Conservation (phyloP, 306 rosid genomes). For the Vicia villosa region DNA sequence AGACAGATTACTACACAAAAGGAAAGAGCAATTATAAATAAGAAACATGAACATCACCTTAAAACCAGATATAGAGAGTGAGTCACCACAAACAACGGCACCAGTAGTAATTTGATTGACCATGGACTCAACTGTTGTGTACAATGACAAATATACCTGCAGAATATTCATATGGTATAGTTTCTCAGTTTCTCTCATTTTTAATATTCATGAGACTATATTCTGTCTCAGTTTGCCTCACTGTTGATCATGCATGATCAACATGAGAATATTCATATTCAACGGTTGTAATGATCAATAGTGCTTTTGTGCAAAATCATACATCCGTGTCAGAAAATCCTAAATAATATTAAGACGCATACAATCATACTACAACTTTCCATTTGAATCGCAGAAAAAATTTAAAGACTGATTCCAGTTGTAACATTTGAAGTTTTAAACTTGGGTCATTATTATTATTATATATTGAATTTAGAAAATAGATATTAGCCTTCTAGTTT, state of each 20-base stretch:
- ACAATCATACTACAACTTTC: conserved; percentile 1
- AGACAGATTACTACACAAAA: conserved; percentile 13
- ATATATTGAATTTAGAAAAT: conserved; percentile 29
- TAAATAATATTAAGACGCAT: conserved; percentile 5
- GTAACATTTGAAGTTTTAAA: conserved; percentile 1
- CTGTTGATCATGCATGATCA: not conserved
- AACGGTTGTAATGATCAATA: not conserved
- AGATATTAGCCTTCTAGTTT: not conserved
- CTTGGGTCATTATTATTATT: conserved; percentile 1
- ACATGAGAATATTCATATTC: not conserved
- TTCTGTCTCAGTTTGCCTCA: too few species aligned
- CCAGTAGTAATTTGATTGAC: conserved; percentile 68
- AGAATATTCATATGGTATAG: not conserved
- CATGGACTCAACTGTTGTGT: conserved; percentile 78
- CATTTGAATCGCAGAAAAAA: not conserved
- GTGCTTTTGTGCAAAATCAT: not conserved
- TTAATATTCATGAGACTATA: too few species aligned
- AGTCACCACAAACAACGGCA: conserved; percentile 63
- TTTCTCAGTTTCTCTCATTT: too few species aligned
- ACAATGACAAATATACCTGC: conserved; percentile 90
- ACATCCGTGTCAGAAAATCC: not conserved
- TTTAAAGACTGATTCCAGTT: not conserved
- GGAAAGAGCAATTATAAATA: conserved; percentile 9
- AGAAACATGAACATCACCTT: conserved; percentile 53
- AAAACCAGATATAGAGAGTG: conserved; percentile 70